These are phyloP conservation scores for Dendrobium officinale DNA, from an alignment of 106 monocot genomes.

Conservation along the genomic window DNA sequence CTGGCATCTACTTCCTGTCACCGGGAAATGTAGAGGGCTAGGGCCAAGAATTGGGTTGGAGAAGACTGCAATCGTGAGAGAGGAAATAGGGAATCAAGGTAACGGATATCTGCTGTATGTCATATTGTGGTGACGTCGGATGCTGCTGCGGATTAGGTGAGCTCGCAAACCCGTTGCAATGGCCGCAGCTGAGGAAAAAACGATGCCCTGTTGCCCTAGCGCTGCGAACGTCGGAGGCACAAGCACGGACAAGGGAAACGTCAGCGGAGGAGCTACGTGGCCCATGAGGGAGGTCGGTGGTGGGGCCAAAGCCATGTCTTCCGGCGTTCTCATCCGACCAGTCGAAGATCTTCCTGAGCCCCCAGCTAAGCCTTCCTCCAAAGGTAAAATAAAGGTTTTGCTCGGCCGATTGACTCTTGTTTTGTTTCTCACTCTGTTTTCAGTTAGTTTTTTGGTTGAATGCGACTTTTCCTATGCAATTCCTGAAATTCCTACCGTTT, in stretches of 20 bases:
- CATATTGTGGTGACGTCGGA: conserved; percentile 50
- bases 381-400: conserved; percentile 11
- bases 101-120: conserved; percentile 66
- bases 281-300: neutral
- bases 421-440: neutral
- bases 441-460: neutral
- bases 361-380: conserved; percentile 18
- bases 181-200: conserved; percentile 96
- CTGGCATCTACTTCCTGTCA: too few relatives aligned
- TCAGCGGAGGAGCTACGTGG: neutral
- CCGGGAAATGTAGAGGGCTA: too few relatives aligned
- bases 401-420: neutral
- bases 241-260: neutral
- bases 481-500: neutral
- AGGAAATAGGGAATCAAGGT: conserved; percentile 2
- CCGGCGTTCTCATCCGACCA: conserved; percentile 30
- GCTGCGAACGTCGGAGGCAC: neutral
- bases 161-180: conserved; percentile 82
- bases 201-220: conserved; percentile 54
- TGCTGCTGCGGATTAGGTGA: conserved; percentile 41
- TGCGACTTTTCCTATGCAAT: neutral
- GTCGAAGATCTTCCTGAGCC: conserved; percentile 38
- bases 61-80: neutral
- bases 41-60: neutral
- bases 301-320: conserved; percentile 13